Conservation (phyloP, 139 green algal species). For the Chlorella sp. region DNA sequence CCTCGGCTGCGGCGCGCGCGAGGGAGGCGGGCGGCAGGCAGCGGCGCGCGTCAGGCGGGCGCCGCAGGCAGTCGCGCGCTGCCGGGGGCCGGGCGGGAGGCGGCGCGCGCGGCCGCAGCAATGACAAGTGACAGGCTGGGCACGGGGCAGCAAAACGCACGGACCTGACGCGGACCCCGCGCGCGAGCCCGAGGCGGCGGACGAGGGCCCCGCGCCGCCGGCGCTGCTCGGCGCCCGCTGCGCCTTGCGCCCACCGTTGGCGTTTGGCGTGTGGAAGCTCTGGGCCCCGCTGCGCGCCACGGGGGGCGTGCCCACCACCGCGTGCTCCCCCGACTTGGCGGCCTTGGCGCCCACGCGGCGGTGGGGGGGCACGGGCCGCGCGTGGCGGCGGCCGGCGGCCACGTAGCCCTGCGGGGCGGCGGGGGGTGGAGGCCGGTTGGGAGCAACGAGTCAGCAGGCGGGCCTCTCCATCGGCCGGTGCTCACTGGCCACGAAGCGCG, state of each 20-base stretch:
- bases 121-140: neutral
- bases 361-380: slow-evolving; percentile 7
- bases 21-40: neutral
- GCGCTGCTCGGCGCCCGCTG: neutral
- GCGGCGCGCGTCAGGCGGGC: slow-evolving; percentile 3
- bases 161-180: neutral
- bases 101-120: neutral
- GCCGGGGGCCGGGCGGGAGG: neutral
- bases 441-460: neutral
- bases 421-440: neutral
- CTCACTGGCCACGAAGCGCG: neutral
- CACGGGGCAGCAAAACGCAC: too few relatives aligned
- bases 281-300: neutral
- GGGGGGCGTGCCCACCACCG: neutral
- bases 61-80: slow-evolving; percentile 3
- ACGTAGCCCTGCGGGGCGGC: neutral
- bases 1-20: neutral
- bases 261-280: slow-evolving; percentile 1
- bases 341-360: slow-evolving; percentile 2
- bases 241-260: slow-evolving; percentile 13
- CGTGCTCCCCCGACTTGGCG: slow-evolving; percentile 3
- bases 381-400: slow-evolving; percentile 1
- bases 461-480: neutral
- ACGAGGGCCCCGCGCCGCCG: neutral
- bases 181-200: neutral